phyloP scores from a whole-genome alignment of 805 yeast genomes.

The Candida jianshihensis region DNA sequence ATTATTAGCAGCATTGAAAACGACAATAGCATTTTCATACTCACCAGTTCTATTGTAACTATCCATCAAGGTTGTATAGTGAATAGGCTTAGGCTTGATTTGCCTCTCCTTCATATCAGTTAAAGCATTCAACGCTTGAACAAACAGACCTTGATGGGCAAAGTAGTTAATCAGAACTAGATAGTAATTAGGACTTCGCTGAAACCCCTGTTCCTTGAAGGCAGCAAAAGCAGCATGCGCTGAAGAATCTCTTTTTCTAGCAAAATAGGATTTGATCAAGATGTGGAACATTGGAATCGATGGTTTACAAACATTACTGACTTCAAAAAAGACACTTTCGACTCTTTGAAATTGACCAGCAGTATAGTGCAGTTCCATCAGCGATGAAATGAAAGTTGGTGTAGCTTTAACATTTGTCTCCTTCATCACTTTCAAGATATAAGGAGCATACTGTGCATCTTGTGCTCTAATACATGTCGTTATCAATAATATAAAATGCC shows the following conservation, averaged over 20 bases:
- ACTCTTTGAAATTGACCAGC: constrained; percentile 9
- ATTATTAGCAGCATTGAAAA: constrained; percentile 23
- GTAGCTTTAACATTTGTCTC: constrained; percentile 8
- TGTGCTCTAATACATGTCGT: constrained; percentile 9
- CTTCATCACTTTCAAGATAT: constrained; percentile 10
- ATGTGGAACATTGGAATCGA: constrained; percentile 6
- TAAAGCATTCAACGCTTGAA: constrained; percentile 24
- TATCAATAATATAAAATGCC: constrained; percentile 8
- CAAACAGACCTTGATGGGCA: constrained; percentile 15
- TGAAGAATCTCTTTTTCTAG: constrained; percentile 1
- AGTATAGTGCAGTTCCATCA: constrained; percentile 11
- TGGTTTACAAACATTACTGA: background rate
- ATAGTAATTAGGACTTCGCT: background rate
- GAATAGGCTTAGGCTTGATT: constrained; percentile 14
- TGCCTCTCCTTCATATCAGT: constrained; percentile 21
- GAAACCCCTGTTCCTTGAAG: background rate
- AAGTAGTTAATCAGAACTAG: constrained; percentile 4
- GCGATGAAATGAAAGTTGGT: constrained; percentile 5
- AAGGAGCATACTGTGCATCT: constrained; percentile 5
- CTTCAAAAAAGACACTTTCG: constrained; percentile 4
- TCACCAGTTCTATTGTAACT: constrained; percentile 21
- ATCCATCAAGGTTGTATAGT: constrained; percentile 26
- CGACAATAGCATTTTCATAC: constrained; percentile 21
- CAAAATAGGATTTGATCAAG: constrained; percentile 14
- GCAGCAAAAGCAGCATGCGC: constrained; percentile 9